A percentile compares a stretch with the other conserved stretches of the same genome.
phyloP scores from a whole-genome alignment of 2,329 filamentous ascomycete genomes.

The Penicillium fuscoglaucum region DNA sequence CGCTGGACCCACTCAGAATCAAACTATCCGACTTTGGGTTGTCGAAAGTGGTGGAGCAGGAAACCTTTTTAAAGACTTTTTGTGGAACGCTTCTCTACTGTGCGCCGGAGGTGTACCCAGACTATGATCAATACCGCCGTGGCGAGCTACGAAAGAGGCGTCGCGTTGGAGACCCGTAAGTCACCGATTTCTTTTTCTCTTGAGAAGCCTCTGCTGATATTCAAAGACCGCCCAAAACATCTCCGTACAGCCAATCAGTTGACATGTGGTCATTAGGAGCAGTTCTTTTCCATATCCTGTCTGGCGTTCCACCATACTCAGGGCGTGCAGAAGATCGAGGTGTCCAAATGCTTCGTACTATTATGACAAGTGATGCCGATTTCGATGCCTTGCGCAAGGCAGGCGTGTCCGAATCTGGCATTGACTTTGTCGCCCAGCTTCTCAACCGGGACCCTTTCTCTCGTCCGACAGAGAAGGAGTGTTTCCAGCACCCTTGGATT shows the following conservation, averaged over 20 bases:
- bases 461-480: constrained; percentile 71
- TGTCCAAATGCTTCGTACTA: constrained; percentile 72
- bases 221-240: constrained; percentile 48
- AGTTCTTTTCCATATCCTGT: constrained; percentile 85
- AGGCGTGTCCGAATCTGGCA: constrained; percentile 64
- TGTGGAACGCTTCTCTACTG: constrained; percentile 96
- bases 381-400: constrained; percentile 60
- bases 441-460: constrained; percentile 74
- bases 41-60: constrained; percentile 88
- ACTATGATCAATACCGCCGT: constrained; percentile 66
- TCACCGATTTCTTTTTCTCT: constrained; percentile 4
- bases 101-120: constrained; percentile 92
- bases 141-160: constrained; percentile 63
- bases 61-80: constrained; percentile 93
- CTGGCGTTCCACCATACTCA: constrained; percentile 75
- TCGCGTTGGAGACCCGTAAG: constrained; percentile 52
- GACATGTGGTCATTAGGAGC: constrained; percentile 97
- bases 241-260: constrained; percentile 83
- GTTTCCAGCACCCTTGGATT: constrained; percentile 77
- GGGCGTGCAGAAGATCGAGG: constrained; percentile 74
- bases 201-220: constrained; percentile 17
- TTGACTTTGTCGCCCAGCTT: constrained; percentile 76
- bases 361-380: constrained; percentile 77
- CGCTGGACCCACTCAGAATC: constrained; percentile 70
- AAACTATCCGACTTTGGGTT: constrained; percentile 96